Conservation (phyloP, 2,329 filamentous ascomycete species). For the Hypomyces perniciosus region DNA sequence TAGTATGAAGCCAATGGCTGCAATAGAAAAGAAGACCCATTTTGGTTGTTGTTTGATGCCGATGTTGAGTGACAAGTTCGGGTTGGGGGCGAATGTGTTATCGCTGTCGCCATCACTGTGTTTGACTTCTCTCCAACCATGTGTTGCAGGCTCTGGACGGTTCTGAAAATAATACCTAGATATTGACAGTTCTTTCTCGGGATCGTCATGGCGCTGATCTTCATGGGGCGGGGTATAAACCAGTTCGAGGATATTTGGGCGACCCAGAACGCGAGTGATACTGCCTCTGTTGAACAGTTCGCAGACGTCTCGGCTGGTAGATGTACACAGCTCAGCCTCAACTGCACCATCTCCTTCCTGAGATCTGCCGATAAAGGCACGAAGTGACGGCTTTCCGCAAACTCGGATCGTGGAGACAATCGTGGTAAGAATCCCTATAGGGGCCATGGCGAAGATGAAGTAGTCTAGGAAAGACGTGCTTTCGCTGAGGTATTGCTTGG, state of each 20-base stretch:
- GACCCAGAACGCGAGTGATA: conserved; percentile 28
- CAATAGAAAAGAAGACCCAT: background rate
- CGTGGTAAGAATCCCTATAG: conserved; percentile 35
- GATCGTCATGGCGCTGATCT: background rate
- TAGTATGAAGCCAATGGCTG: background rate
- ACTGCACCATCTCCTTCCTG: conserved; percentile 27
- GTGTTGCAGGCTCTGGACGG: background rate
- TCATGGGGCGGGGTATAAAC: conserved; percentile 11
- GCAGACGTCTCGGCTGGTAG: conserved; percentile 33
- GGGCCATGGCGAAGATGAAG: conserved; percentile 30
- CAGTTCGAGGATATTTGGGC: conserved; percentile 28
- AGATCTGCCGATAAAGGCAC: conserved; percentile 34
- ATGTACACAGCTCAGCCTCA: conserved; percentile 36
- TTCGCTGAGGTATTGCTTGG: conserved; percentile 34
- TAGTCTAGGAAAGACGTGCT: conserved; percentile 24
- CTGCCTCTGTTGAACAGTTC: conserved; percentile 31
- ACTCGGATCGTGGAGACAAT: conserved; percentile 28
- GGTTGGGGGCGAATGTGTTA: conserved; percentile 5
- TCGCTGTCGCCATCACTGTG: background rate
- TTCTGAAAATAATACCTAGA: background rate
- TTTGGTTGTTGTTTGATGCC: background rate
- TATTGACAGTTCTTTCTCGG: background rate
- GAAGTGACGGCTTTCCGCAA: conserved; percentile 24
- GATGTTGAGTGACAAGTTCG: conserved; percentile 6
- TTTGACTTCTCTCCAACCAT: background rate